Evolutionary conservation across 768 basidiomycete genomes (phyloP), one percentile per base, ranked within the genome.

Genomic region (Mycena sanguinolenta): DNA sequence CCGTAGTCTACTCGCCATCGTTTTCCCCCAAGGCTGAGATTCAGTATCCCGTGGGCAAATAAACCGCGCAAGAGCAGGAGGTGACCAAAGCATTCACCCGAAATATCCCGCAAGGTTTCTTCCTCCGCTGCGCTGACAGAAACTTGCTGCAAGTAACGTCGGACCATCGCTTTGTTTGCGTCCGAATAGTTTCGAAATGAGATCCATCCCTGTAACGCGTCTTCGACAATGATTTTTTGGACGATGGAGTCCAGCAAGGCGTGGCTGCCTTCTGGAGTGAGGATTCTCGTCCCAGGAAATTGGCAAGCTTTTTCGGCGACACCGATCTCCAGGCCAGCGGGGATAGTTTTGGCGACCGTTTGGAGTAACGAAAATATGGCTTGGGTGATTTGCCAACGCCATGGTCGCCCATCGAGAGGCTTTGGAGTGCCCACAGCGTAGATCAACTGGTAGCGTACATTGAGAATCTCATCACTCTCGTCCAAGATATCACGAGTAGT

Each of bases 1-100:
- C 88, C 88, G 69, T 86, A 89, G 53, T 89, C 84, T 0, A 89
- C 88, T 34, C 87, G 74, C 86, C 86, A 89, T 14, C 86, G 81
- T 55, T 78, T 80, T 19, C 82, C 77, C 34, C 74, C 75, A 0
- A 89, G 74, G 0, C 76, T 75, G 55, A 83, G 82, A 2, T 76
- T 44, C 2, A 89, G 76, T 12, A 89, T 81, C 0, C 83, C 84
- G 1, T 79, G 75, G 0, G 78, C 82, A 36, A 89, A 63, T 2
- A 88, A 75, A 1, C 87, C 87, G 2, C 87, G 83, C 12, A 85
- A 77, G 2, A 88, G 77, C 1, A 89, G 78, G 16, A 88, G 58
- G 16, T 30, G 50, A 25, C 36, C 21, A 19, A 39, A 67, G 9
- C 36, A 42, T n/a, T 46, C 65, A 0, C 54, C 67, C 12, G 44